Evolutionary conservation across 805 yeast species (phyloP), one percentile per base, ranked within the genome.

Genomic region (Cyberlindnera euphorbiiphila): DNA sequence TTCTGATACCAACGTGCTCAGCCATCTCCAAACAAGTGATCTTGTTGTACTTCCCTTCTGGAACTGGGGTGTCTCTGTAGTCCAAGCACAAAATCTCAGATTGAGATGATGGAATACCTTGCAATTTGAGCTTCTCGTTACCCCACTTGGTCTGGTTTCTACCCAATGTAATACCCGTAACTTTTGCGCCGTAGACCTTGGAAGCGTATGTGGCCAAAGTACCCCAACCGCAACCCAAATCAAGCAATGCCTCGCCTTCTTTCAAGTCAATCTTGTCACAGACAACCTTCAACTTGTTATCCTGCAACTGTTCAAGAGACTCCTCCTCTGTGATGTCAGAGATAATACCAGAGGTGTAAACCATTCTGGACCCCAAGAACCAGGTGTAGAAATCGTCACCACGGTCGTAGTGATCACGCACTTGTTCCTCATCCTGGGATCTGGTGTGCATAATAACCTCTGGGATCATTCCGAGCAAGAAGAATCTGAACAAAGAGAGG

Each of bases 151-250:
- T 87, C 69, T 87, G 96, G 69, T 87, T 87, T 59, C 72, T 80
- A 59, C 96, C 96, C 46, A 87, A 71, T 29, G 96, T 87, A 53
- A 87, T 68, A 67, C 96, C 96, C 38, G 96, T 87, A 42, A 84
- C 94, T 37, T 74, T 63, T 31, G 96, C 95, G 42, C 89, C 94
- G 54, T 81, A 81, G 58, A 81, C 78, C 45, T 79, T 74, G 3
- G 95, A 84, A 21, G 93, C 88, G 62, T 70, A 86, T 21, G 91
- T 72, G 32, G 95, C 87, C 57, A 89, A 72, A 35, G 96, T 84
- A 59, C 96, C 96, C 96, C 96, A 87, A 52, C 96, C 96, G 65
- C 96, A 87, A 46, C 96, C 96, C 42, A 87, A 66, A 57, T 87
- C 96, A 43, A 87, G 76, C 60, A 86, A 69, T 44, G 67, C 68